Conservation (phyloP, 805 yeast species). For the Nakazawaea molendinolei region DNA sequence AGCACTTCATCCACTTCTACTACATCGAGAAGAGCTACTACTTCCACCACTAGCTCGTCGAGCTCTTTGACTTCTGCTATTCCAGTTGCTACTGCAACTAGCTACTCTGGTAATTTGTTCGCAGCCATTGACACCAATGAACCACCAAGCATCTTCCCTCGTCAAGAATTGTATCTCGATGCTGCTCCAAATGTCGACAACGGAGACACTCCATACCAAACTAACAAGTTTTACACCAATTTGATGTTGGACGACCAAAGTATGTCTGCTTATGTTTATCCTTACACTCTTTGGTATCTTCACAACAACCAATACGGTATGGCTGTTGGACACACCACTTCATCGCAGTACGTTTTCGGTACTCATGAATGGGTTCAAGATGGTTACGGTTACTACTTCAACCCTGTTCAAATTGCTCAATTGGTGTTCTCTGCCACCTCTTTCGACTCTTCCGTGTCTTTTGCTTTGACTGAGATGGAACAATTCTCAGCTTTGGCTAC, state of each 20-base stretch:
- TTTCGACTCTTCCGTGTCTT: constrained; percentile 30
- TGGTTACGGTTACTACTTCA: constrained; percentile 40
- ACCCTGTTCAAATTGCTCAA: constrained; percentile 51
- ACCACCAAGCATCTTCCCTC: constrained; percentile 41
- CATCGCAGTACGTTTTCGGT: constrained; percentile 37
- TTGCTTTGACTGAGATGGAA: constrained; percentile 40
- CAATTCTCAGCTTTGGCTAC: constrained; percentile 45
- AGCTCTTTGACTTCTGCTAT: constrained; percentile 11
- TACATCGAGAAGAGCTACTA: constrained; percentile 1
- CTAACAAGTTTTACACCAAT: constrained; percentile 74
- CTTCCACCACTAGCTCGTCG: constrained; percentile 13
- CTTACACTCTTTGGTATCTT: constrained; percentile 53
- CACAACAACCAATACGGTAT: constrained; percentile 41
- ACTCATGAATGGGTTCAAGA: constrained; percentile 35
- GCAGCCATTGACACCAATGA: constrained; percentile 34
- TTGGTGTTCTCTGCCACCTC: constrained; percentile 48
- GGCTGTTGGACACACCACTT: constrained; percentile 53
- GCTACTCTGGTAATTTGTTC: constrained; percentile 37
- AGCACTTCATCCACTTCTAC: constrained; percentile 12
- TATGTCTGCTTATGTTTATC: constrained; percentile 54
- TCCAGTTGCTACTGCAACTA: constrained; percentile 19
- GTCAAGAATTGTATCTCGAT: constrained; percentile 35
- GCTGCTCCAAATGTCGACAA: constrained; percentile 43
- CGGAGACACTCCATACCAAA: constrained; percentile 43
- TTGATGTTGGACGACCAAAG: constrained; percentile 49